Evolutionary conservation across 2,329 filamentous ascomycete genomes (phyloP), one percentile per base, ranked within the genome.

Genomic region (Aureobasidium zeae): DNA sequence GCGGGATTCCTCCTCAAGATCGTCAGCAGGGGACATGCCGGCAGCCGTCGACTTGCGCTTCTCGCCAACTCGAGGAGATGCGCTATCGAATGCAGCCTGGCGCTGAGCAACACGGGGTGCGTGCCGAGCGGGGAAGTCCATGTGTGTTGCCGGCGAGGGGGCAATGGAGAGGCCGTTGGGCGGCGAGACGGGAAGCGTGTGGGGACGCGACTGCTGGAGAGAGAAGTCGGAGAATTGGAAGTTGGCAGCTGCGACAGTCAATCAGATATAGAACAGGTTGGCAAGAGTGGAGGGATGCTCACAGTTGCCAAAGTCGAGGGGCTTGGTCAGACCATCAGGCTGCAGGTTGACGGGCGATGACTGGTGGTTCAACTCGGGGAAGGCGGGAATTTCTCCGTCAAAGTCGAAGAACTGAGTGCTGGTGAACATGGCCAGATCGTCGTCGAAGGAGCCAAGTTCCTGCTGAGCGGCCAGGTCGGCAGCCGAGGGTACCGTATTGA

Each of bases 401-500:
- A 89, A 86, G 56, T 76, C 68, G 57, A 70, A 74, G 65, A 83
- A 86, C 22, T 77, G 71, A 8, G 73, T 64, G 36, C 70, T 72
- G 28, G 74, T 65, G 49, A 88, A 72, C 16, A 71, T 63, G 1
- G 69, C 63, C 13, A 81, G 70, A 30, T 70, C 64, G 3, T 62
- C 58, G 26, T 59, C 55, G 36, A 57, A 49, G 45, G 59, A 57
- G 54, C 73, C 73, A 43, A 82, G 76, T 48, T 80, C 72, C 47
- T 71, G 65, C 46, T 72, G 67, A 30, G 63, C 59, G 20, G 73
- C 60, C 17, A 70, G 74, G 49, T 81, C 71, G 43, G 82, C 75
- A 54, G 79, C 77, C 49, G 79, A 70, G 2, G 74, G 74, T 45
- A 81, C 69, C 33, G 74, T 76, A 69, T 94, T 94, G 56, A 95